A percentile compares a stretch with the other conserved stretches of the same genome.
These are phyloP conservation scores for Alternaria triticina DNA, from an alignment of 2,329 filamentous ascomycete species.

Conservation along the genomic window DNA sequence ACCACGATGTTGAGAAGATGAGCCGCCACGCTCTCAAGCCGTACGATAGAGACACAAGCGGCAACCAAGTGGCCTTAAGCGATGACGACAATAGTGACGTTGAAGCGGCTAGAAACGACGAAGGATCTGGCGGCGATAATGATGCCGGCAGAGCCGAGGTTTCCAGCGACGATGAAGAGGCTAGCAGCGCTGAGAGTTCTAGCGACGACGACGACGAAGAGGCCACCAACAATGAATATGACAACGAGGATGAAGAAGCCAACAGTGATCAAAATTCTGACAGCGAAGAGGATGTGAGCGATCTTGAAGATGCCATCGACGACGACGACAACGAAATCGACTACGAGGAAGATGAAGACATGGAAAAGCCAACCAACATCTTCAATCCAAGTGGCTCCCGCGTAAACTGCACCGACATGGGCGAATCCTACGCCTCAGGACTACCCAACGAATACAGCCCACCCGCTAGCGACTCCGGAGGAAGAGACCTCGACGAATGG, in stretches of 20 bases:
- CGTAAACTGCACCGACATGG: neutral
- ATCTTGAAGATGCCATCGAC: neutral
- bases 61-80: neutral
- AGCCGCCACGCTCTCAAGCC: neutral
- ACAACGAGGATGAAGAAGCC: neutral
- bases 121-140: neutral
- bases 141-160: too few species aligned
- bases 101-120: neutral
- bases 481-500: neutral
- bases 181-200: neutral
- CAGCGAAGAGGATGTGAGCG: neutral
- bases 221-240: neutral
- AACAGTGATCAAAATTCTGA: neutral
- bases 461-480: neutral
- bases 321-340: neutral
- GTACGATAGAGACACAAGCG: neutral
- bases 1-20: neutral
- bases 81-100: neutral
- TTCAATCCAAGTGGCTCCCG: neutral
- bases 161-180: too few species aligned
- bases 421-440: neutral
- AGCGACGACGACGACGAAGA: neutral
- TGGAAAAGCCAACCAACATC: neutral
- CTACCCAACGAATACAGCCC: neutral
- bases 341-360: neutral